A percentile compares a stretch with the other conserved stretches of the same genome.
phyloP scores from a whole-genome alignment of 805 yeast species.

The Teunomyces panamensis region DNA sequence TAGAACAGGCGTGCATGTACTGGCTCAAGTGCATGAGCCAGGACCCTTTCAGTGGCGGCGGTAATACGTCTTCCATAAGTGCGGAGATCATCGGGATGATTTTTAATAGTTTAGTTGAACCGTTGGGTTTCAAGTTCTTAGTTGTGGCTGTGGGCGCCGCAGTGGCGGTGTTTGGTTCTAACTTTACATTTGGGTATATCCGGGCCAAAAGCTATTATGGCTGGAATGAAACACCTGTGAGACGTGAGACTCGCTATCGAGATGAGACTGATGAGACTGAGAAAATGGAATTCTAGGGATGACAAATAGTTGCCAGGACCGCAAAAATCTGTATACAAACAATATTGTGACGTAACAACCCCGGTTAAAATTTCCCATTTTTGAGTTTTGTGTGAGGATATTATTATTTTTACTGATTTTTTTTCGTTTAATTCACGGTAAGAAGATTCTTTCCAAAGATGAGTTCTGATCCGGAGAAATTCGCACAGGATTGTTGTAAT shows the following conservation, averaged over 20 bases:
- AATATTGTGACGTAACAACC: too few relatives aligned
- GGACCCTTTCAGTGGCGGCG: slow-evolving; percentile 46
- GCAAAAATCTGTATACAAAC: too few relatives aligned
- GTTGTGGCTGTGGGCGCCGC: slow-evolving; percentile 39
- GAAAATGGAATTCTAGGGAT: too few relatives aligned
- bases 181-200: slow-evolving; percentile 64
- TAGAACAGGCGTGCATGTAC: slow-evolving; percentile 52
- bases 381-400: too few relatives aligned
- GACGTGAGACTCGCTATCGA: neutral
- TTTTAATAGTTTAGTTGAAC: slow-evolving; percentile 62
- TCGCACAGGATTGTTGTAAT: too few relatives aligned
- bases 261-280: too few relatives aligned
- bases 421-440: too few relatives aligned
- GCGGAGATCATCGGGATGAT: slow-evolving; percentile 64
- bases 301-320: too few relatives aligned
- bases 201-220: slow-evolving; percentile 54
- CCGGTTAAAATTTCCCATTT: too few relatives aligned
- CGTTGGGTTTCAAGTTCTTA: slow-evolving; percentile 61
- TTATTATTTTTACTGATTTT: too few relatives aligned
- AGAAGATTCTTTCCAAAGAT: too few relatives aligned
- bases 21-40: slow-evolving; percentile 70
- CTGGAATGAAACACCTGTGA: neutral
- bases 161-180: slow-evolving; percentile 52
- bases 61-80: slow-evolving; percentile 51
- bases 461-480: too few relatives aligned